Evolutionary conservation across 2,329 filamentous ascomycete species (phyloP).

Genomic region (Scytalidium sp.): DNA sequence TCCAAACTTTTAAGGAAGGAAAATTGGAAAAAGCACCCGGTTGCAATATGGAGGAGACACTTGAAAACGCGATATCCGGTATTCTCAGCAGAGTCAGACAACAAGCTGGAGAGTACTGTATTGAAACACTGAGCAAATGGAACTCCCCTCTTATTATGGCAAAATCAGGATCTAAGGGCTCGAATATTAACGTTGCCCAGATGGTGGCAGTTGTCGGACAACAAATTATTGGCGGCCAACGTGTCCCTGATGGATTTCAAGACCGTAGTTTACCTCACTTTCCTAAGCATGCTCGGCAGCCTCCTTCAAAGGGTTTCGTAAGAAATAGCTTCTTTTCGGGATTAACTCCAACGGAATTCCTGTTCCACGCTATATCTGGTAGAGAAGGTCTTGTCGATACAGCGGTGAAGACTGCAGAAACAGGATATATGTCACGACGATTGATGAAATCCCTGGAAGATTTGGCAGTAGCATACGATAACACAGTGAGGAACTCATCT

Average conservation of each 20-base stretch:
- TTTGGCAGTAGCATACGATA: slow-evolving; percentile 87
- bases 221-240: slow-evolving; percentile 91
- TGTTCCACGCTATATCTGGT: slow-evolving; percentile 97
- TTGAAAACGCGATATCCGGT: slow-evolving; percentile 88
- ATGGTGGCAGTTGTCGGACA: slow-evolving; percentile 98
- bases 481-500: slow-evolving; percentile 89
- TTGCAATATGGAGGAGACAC: slow-evolving; percentile 85
- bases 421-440: slow-evolving; percentile 97
- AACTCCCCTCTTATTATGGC: slow-evolving; percentile 97
- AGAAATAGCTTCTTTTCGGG: slow-evolving; percentile 96
- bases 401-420: slow-evolving; percentile 97
- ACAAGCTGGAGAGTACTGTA: slow-evolving; percentile 86
- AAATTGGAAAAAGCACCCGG: slow-evolving; percentile 83
- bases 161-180: slow-evolving; percentile 94
- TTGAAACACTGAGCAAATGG: slow-evolving; percentile 82
- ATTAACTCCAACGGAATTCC: slow-evolving; percentile 84
- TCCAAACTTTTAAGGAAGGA: slow-evolving; percentile 74
- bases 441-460: slow-evolving; percentile 98
- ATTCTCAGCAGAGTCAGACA: slow-evolving; percentile 90
- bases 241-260: slow-evolving; percentile 94
- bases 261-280: slow-evolving; percentile 94
- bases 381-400: slow-evolving; percentile 99
- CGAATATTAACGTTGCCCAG: slow-evolving; percentile 96
- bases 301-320: slow-evolving; percentile 96
- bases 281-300: slow-evolving; percentile 85